Conservation (phyloP, 176 grass and related monocot genomes). For the Carex myosuroides region DNA sequence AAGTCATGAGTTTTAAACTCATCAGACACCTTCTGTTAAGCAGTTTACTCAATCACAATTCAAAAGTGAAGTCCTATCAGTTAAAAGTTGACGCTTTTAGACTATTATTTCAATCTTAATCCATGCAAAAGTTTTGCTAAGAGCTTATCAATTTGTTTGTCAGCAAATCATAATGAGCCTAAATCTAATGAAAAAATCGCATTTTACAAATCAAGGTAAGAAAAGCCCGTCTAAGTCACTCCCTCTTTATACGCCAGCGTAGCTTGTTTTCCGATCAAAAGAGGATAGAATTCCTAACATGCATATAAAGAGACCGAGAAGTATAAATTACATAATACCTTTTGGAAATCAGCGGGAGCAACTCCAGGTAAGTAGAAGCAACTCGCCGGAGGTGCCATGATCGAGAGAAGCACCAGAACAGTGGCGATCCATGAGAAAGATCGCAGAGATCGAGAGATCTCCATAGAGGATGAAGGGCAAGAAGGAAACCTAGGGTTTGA, state of each 20-base stretch:
- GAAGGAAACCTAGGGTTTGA: constrained; percentile 15
- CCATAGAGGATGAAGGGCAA: background rate
- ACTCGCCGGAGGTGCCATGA: constrained; percentile 13
- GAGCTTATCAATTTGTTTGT: background rate
- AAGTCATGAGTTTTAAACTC: background rate
- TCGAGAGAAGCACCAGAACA: background rate
- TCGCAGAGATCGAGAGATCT: constrained; percentile 17
- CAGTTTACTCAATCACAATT: background rate
- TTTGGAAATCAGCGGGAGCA: constrained; percentile 66
- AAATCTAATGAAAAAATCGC: background rate
- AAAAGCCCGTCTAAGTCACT: background rate
- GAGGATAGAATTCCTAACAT: background rate
- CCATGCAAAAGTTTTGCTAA: background rate
- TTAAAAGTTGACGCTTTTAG: background rate
- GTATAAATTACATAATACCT: constrained; percentile 18
- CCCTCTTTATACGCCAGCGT: background rate
- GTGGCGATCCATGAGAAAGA: constrained; percentile 19
- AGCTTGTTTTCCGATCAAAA: background rate
- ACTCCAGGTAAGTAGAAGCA: constrained; percentile 90
- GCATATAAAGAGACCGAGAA: background rate
- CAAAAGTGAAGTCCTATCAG: background rate
- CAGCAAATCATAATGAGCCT: background rate
- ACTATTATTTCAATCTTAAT: background rate
- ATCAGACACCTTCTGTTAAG: background rate
- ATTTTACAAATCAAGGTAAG: background rate